These are phyloP conservation scores for Magnolia changhungtana DNA, from an alignment of 164 flowering plant genomes.

Conservation along the genomic window DNA sequence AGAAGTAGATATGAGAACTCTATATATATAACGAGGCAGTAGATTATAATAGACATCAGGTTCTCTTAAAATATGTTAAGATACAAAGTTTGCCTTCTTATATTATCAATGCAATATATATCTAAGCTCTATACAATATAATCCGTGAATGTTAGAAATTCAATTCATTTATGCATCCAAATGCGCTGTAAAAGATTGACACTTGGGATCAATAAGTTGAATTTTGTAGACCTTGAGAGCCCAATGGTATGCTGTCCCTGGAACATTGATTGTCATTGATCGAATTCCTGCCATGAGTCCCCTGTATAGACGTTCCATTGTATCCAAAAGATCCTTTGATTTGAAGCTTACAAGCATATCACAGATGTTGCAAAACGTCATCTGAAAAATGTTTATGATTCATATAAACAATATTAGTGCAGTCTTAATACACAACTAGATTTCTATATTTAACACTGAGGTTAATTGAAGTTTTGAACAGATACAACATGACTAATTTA, in stretches of 20 bases:
- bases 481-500: too few relatives aligned
- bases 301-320: constrained; percentile 14
- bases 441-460: background rate
- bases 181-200: too few relatives aligned
- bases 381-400: background rate
- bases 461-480: too few relatives aligned
- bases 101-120: too few relatives aligned
- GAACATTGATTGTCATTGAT: constrained; percentile 15
- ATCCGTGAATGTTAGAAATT: too few relatives aligned
- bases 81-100: too few relatives aligned
- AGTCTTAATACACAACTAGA: background rate
- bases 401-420: background rate
- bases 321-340: constrained; percentile 6
- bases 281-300: constrained; percentile 21
- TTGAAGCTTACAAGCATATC: constrained; percentile 18
- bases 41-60: too few relatives aligned
- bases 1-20: too few relatives aligned
- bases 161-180: too few relatives aligned
- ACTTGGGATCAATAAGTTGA: background rate
- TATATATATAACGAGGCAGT: too few relatives aligned
- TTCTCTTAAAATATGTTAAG: too few relatives aligned
- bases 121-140: too few relatives aligned
- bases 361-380: constrained; percentile 16
- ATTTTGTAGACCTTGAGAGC: constrained; percentile 14
- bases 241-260: constrained; percentile 18